A percentile compares a stretch with the other conserved stretches of the same genome.
Conservation (phyloP, 257 asterid species). For the Handroanthus guayacan region DNA sequence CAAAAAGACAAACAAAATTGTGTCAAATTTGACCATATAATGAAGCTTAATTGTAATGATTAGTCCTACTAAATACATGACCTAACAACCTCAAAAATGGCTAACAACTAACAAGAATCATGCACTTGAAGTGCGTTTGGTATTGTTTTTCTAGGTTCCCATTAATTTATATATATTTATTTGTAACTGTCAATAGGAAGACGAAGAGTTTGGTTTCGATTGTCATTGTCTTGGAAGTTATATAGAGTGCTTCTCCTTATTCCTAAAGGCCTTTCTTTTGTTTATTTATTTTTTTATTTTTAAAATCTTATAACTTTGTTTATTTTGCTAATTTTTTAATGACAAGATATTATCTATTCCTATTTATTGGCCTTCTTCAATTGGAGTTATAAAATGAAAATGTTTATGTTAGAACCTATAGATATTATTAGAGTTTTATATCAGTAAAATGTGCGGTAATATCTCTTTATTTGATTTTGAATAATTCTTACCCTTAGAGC, state of each 20-base stretch:
- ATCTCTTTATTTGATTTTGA: too few relatives aligned
- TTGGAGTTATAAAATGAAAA: too few relatives aligned
- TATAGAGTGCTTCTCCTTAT: too few relatives aligned
- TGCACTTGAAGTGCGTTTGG: slow-evolving; percentile 2
- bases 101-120: not conserved
- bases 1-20: not conserved
- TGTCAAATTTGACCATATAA: slow-evolving; percentile 5
- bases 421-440: too few relatives aligned
- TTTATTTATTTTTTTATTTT: not conserved
- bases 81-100: not conserved
- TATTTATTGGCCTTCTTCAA: too few relatives aligned
- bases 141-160: not conserved
- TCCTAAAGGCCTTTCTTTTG: not conserved
- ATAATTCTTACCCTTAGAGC: too few relatives aligned
- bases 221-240: slow-evolving; percentile 14
- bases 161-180: not conserved
- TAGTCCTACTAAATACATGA: slow-evolving; percentile 4
- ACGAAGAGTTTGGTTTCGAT: not conserved
- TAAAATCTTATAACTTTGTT: not conserved
- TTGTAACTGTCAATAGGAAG: slow-evolving; percentile 6
- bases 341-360: too few relatives aligned
- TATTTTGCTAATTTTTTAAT: too few relatives aligned
- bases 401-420: too few relatives aligned
- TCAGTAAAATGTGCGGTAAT: too few relatives aligned
- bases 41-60: not conserved